These are phyloP conservation scores for Emydomyces testavorans DNA, from an alignment of 2,329 filamentous ascomycete genomes.

Conservation along the genomic window DNA sequence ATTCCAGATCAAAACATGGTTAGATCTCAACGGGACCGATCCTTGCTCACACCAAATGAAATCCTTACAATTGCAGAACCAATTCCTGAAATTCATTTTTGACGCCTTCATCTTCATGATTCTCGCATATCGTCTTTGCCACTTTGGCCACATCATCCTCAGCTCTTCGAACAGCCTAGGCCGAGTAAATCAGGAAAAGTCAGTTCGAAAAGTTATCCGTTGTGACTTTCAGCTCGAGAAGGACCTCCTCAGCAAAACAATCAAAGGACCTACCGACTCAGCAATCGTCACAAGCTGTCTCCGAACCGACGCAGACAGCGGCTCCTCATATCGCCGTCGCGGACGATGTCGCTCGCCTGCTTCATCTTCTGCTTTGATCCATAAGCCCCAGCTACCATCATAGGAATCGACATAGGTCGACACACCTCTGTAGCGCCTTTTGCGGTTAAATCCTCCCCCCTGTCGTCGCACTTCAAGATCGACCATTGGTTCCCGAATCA, in stretches of 20 bases:
- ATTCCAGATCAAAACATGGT: constrained; percentile 14
- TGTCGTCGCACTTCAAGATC: constrained; percentile 45
- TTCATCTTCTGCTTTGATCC: constrained; percentile 56
- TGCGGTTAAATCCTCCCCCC: constrained; percentile 48
- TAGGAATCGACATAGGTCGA: not conserved
- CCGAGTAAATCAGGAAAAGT: not conserved
- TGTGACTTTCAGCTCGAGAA: too few species aligned
- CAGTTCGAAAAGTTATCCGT: too few species aligned
- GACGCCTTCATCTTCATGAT: constrained; percentile 74
- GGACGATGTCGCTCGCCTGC: constrained; percentile 58
- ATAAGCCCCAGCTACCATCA: not conserved
- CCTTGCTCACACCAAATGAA: not conserved
- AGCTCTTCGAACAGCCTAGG: constrained; percentile 55
- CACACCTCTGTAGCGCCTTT: constrained; percentile 69
- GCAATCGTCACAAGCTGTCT: constrained; percentile 70
- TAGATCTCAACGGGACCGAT: not conserved
- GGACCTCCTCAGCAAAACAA: not conserved
- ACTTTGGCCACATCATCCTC: constrained; percentile 67
- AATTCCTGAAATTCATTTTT: constrained; percentile 62
- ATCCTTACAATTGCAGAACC: constrained; percentile 56
- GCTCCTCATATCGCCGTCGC: constrained; percentile 62
- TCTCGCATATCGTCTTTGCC: constrained; percentile 64
- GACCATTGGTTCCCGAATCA: constrained; percentile 32
- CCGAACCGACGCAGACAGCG: constrained; percentile 58
- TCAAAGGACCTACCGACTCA: constrained; percentile 47